These are phyloP conservation scores for Fusarium sp. DNA, from an alignment of 2,329 filamentous ascomycete species.

Conservation along the genomic window DNA sequence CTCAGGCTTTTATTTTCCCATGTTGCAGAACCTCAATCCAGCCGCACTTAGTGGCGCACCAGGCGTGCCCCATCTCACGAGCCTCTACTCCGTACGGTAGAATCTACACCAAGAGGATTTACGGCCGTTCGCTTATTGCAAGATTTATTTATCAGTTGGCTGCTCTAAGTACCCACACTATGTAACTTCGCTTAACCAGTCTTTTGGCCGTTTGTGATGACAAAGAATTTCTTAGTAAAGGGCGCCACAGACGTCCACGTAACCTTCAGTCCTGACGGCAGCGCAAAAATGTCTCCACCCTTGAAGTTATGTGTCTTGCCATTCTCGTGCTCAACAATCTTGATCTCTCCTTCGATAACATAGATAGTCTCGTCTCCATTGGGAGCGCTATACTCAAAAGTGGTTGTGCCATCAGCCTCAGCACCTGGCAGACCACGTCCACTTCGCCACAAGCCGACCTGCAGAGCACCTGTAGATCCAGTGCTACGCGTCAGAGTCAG, in stretches of 20 bases:
- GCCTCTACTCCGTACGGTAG: too few relatives aligned
- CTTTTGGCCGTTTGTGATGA: constrained; percentile 1
- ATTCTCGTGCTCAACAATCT: not conserved
- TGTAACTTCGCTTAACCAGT: not conserved
- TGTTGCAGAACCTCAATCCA: too few relatives aligned
- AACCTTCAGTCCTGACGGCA: constrained; percentile 1
- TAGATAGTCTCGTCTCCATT: not conserved
- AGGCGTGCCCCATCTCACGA: too few relatives aligned
- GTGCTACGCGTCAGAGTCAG: not conserved
- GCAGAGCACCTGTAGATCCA: not conserved
- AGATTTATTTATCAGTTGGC: too few relatives aligned
- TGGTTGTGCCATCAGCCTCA: not conserved
- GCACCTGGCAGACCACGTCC: not conserved
- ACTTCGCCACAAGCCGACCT: not conserved
- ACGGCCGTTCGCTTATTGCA: too few relatives aligned
- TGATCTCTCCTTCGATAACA: constrained; percentile 2
- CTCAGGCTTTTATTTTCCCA: too few relatives aligned
- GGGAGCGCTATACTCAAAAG: not conserved
- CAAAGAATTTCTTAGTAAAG: constrained; percentile 4
- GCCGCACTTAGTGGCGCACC: too few relatives aligned
- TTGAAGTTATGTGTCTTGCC: constrained; percentile 1
- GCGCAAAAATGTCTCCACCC: constrained; percentile 9
- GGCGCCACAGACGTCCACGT: constrained; percentile 2
- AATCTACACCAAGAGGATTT: too few relatives aligned
- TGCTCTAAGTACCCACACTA: not conserved